A percentile compares a stretch with the other conserved stretches of the same genome.
Conservation (phyloP, 2,329 filamentous ascomycete species). For the Ustulina deusta region DNA sequence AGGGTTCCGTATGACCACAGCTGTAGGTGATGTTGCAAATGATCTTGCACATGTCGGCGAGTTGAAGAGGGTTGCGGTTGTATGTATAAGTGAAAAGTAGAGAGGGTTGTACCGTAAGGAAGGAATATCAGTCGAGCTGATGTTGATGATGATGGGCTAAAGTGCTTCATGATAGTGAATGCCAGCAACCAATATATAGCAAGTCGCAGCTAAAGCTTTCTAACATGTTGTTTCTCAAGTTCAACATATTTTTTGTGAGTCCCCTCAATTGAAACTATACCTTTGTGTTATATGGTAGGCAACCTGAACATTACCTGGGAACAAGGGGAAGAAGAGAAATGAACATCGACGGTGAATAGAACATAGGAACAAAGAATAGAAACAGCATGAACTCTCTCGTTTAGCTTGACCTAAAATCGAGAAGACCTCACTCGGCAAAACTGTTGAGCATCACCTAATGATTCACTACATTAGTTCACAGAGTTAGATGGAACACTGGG, state of each 20-base stretch:
- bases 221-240: not conserved
- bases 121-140: not conserved
- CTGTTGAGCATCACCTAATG: too few species aligned
- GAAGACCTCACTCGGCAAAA: not conserved
- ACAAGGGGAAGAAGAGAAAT: not conserved
- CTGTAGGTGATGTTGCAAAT: conserved; percentile 20
- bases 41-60: conserved; percentile 17
- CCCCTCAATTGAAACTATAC: not conserved
- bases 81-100: not conserved
- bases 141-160: not conserved
- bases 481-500: not conserved
- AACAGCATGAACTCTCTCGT: not conserved
- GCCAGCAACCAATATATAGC: not conserved
- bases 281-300: not conserved
- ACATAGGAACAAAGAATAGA: not conserved
- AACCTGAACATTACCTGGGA: not conserved
- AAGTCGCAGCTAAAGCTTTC: not conserved
- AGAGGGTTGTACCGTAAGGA: not conserved
- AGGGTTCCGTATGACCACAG: conserved; percentile 17
- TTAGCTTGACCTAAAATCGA: not conserved
- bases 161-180: not conserved
- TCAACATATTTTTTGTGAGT: not conserved
- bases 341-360: not conserved
- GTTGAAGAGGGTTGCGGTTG: not conserved
- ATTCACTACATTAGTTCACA: not conserved